Conservation (phyloP, 352 stramenopile species). For the Phytophthora sojae region DNA sequence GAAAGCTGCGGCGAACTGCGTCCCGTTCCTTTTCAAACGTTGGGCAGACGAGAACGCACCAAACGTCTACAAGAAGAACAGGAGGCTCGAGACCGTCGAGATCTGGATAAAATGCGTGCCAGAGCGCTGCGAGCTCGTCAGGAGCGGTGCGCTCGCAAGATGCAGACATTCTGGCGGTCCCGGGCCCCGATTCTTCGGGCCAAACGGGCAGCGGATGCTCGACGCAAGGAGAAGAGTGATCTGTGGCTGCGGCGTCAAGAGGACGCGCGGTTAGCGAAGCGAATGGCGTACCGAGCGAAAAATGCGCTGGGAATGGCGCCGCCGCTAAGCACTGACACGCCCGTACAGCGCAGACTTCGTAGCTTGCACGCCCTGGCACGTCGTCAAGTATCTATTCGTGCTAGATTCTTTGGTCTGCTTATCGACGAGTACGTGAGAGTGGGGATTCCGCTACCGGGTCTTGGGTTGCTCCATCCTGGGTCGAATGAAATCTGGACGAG, state of each 20-base stretch:
- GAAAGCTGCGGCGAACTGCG: conserved; percentile 57
- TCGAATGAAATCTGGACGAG: conserved; percentile 50
- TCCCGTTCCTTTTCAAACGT: conserved; percentile 44
- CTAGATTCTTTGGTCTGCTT: conserved; percentile 63
- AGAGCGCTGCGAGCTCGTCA: conserved; percentile 33
- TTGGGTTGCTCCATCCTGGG: conserved; percentile 38
- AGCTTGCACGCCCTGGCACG: conserved; percentile 58
- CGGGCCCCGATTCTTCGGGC: conserved; percentile 46
- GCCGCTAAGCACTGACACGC: conserved; percentile 51
- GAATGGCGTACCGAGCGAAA: conserved; percentile 45
- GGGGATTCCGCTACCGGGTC: conserved; percentile 62
- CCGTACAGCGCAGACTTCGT: conserved; percentile 46
- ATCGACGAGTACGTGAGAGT: conserved; percentile 69
- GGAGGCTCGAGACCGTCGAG: conserved; percentile 52
- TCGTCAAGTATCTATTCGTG: conserved; percentile 56
- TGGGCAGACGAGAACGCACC: conserved; percentile 46
- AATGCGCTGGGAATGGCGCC: conserved; percentile 51
- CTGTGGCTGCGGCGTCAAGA: conserved; percentile 50
- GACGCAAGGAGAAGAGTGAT: conserved; percentile 37
- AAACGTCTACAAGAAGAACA: conserved; percentile 45
- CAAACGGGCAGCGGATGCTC: conserved; percentile 25
- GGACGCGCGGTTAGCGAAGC: conserved; percentile 40
- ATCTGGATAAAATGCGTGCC: conserved; percentile 54
- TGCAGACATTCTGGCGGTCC: conserved; percentile 67
- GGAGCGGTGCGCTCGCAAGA: conserved; percentile 38